These are phyloP conservation scores for Ophiostoma sp. DNA, from an alignment of 2,329 filamentous ascomycete genomes.

Conservation along the genomic window DNA sequence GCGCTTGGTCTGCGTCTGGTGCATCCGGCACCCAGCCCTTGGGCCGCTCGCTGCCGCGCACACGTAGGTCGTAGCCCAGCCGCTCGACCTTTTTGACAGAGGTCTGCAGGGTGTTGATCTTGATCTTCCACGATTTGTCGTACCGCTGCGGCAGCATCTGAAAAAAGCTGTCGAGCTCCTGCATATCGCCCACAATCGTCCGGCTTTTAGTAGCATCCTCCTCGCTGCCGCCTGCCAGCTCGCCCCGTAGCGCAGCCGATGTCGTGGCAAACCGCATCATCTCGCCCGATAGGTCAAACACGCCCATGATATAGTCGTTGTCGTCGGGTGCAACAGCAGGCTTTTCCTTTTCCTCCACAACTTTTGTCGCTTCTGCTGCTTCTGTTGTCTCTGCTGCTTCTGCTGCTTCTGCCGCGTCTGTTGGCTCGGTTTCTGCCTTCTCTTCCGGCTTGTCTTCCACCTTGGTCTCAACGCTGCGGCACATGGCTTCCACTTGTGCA, in stretches of 20 bases:
- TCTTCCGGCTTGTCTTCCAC: conserved; percentile 9
- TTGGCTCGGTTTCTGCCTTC: not conserved
- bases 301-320: conserved; percentile 81
- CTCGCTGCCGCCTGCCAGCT: conserved; percentile 37
- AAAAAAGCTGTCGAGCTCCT: conserved; percentile 68
- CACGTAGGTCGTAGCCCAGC: conserved; percentile 78
- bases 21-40: conserved; percentile 88
- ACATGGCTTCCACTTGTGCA: conserved; percentile 39
- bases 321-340: conserved; percentile 57
- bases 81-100: conserved; percentile 94
- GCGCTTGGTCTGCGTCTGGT: conserved; percentile 13
- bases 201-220: conserved; percentile 31
- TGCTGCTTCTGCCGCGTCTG: not conserved
- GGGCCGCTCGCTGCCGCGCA: conserved; percentile 81
- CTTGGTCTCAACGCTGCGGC: conserved; percentile 29
- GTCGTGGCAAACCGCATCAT: conserved; percentile 96
- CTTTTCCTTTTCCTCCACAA: conserved; percentile 24
- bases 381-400: not conserved
- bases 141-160: conserved; percentile 62
- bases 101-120: conserved; percentile 77
- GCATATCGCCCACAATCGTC: conserved; percentile 73
- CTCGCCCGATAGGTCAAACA: conserved; percentile 93
- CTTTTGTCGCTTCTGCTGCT: conserved; percentile 33
- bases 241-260: conserved; percentile 68
- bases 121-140: conserved; percentile 60